Conservation (phyloP, 2,329 filamentous ascomycete genomes). For the Clarireedia monteithiana region DNA sequence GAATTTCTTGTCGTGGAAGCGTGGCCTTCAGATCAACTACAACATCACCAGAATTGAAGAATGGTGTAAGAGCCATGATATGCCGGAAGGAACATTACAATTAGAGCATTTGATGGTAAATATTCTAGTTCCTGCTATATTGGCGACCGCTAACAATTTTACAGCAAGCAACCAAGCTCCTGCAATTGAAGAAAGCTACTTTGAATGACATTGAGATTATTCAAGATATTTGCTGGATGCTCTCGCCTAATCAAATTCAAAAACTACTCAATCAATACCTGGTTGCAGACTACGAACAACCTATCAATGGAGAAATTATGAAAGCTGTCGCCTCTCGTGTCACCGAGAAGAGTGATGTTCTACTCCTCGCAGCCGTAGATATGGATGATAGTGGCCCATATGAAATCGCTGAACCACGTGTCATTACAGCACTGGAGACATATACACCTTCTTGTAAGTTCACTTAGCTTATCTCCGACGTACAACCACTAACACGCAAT, state of each 20-base stretch:
- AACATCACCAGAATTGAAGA: conserved; percentile 99
- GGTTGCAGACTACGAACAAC: conserved; percentile 97
- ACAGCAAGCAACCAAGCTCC: conserved; percentile 92
- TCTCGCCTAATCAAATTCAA: conserved; percentile 97
- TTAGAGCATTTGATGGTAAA: conserved; percentile 93
- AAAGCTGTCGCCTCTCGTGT: conserved; percentile 96
- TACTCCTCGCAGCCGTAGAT: conserved; percentile 88
- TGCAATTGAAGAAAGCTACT: conserved; percentile 98
- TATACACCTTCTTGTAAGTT: conserved; percentile 93
- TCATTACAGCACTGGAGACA: conserved; percentile 93
- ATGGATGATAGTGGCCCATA: conserved; percentile 99
- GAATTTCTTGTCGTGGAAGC: conserved; percentile 99
- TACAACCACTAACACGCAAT: conserved; percentile 25
- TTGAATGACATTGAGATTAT: conserved; percentile 99
- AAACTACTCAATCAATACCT: conserved; percentile 98
- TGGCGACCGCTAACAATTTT: conserved; percentile 26
- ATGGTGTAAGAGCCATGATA: conserved; percentile 99
- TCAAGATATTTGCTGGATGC: conserved; percentile 99
- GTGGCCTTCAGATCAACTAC: conserved; percentile 98
- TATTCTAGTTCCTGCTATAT: conserved; percentile 1
- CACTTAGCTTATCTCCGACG: background rate
- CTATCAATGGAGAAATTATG: conserved; percentile 99
- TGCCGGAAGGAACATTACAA: conserved; percentile 96
- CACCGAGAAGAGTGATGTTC: conserved; percentile 95
- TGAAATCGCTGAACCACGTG: conserved; percentile 93